Conservation (phyloP, 768 basidiomycete genomes). For the Pisolithus tinctorius region DNA sequence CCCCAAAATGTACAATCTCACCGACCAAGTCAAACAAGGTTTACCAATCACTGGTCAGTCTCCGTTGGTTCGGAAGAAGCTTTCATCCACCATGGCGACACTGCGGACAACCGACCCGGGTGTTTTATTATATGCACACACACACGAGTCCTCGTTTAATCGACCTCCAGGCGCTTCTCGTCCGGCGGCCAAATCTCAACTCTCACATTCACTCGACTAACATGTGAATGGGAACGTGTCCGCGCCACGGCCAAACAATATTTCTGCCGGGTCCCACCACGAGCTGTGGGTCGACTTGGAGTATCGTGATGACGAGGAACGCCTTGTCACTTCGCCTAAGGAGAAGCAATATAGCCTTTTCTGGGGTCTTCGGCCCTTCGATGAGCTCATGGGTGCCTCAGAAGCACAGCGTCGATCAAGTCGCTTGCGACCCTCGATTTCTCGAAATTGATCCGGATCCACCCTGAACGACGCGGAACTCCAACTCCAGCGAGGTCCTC, state of each 20-base stretch:
- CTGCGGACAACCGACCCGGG: constrained; percentile 7
- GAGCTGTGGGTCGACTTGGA: background rate
- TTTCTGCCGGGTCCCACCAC: background rate
- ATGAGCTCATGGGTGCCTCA: constrained; percentile 15
- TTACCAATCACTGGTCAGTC: constrained; percentile 1
- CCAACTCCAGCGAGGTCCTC: constrained; percentile 2
- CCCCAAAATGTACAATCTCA: background rate
- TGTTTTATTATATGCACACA: background rate
- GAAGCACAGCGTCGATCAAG: constrained; percentile 14
- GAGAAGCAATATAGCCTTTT: constrained; percentile 8
- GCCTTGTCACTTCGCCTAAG: constrained; percentile 1
- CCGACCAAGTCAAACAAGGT: constrained; percentile 8
- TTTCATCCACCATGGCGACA: constrained; percentile 13
- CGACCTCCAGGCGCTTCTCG: constrained; percentile 19
- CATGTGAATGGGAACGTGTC: background rate
- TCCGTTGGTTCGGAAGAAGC: constrained; percentile 3
- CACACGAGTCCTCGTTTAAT: background rate
- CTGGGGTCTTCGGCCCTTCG: constrained; percentile 6
- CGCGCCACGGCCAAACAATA: background rate
- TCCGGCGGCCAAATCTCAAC: constrained; percentile 4
- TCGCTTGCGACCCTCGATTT: constrained; percentile 8
- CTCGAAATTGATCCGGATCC: constrained; percentile 9
- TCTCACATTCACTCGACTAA: too few species aligned
- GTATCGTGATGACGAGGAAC: background rate
- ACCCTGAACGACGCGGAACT: constrained; percentile 1